Percentiles rank a stretch among this genome's conserved stretches.
Conservation (phyloP, 306 rosid genomes). For the Bauhinia variegata region DNA sequence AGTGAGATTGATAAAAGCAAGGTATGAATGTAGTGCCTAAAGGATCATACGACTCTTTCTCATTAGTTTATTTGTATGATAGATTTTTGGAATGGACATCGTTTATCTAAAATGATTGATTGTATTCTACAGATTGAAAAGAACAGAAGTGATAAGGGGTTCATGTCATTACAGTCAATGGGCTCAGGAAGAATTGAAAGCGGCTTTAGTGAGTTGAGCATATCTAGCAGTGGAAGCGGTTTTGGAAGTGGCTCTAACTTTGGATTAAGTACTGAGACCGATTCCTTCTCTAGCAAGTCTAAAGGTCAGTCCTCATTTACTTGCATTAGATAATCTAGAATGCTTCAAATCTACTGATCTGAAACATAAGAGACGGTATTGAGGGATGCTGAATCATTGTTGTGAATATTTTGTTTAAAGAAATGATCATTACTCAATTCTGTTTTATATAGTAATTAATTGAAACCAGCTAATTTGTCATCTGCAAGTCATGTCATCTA, state of each 20-base stretch:
- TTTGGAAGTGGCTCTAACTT: conserved; percentile 89
- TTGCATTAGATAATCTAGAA: conserved; percentile 24
- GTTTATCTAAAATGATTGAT: conserved; percentile 15
- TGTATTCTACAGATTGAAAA: conserved; percentile 76
- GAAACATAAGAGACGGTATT: conserved; percentile 8
- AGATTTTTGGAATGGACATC: conserved; percentile 1
- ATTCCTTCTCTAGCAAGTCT: conserved; percentile 74
- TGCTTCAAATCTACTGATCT: conserved; percentile 24
- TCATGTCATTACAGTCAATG: conserved; percentile 75
- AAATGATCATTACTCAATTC: not conserved
- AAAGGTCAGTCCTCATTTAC: conserved; percentile 64
- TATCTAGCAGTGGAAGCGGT: conserved; percentile 82
- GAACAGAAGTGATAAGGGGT: conserved; percentile 87
- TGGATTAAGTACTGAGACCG: conserved; percentile 71
- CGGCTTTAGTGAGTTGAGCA: conserved; percentile 74
- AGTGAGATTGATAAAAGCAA: conserved; percentile 99
- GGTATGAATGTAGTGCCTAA: conserved; percentile 50
- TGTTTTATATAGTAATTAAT: not conserved
- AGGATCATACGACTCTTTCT: conserved; percentile 1
- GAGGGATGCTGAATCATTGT: conserved; percentile 16
- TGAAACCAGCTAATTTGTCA: not conserved
- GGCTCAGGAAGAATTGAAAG: conserved; percentile 92
- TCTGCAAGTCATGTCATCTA: not conserved
- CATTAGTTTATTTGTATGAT: conserved; percentile 4
- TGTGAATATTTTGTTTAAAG: conserved; percentile 1